Evolutionary conservation across 2,329 filamentous ascomycete species (phyloP).

Genomic region (Dactylonectria estremocensis): DNA sequence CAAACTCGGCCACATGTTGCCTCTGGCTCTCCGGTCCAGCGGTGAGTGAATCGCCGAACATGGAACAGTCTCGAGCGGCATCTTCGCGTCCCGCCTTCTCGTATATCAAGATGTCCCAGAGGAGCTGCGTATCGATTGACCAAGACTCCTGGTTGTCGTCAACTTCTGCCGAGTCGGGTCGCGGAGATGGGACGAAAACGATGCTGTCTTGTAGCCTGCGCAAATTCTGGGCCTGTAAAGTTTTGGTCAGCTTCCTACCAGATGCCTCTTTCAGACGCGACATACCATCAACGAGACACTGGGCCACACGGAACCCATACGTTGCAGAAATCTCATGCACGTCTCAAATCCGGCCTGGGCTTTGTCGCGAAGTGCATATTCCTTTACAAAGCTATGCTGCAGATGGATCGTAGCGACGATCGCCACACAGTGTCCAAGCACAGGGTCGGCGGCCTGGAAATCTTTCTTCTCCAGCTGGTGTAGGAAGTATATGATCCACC

Average conservation of each 20-base stretch:
- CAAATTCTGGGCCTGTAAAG: constrained; percentile 45
- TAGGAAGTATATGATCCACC: constrained; percentile 68
- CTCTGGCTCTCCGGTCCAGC: neutral
- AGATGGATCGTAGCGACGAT: constrained; percentile 69
- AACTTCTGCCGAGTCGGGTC: neutral
- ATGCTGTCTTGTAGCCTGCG: constrained; percentile 53
- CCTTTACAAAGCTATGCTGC: constrained; percentile 65
- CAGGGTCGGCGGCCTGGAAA: constrained; percentile 58
- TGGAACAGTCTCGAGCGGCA: constrained; percentile 41
- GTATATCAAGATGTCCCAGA: constrained; percentile 57
- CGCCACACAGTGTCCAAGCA: constrained; percentile 61
- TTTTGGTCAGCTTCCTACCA: neutral
- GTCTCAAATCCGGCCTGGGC: constrained; percentile 48
- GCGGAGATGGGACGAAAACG: constrained; percentile 23
- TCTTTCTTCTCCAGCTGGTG: constrained; percentile 60
- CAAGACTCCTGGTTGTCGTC: constrained; percentile 29
- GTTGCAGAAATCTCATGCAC: constrained; percentile 45
- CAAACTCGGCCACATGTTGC: constrained; percentile 42
- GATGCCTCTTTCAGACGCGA: neutral
- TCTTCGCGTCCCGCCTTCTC: constrained; percentile 50
- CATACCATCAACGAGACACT: constrained; percentile 45
- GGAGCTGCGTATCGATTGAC: constrained; percentile 53
- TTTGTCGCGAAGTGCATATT: constrained; percentile 39
- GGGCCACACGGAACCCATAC: constrained; percentile 46
- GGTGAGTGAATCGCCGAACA: constrained; percentile 39